phyloP scores from a whole-genome alignment of 2,329 filamentous ascomycete genomes.

The Xylaria sp. region DNA sequence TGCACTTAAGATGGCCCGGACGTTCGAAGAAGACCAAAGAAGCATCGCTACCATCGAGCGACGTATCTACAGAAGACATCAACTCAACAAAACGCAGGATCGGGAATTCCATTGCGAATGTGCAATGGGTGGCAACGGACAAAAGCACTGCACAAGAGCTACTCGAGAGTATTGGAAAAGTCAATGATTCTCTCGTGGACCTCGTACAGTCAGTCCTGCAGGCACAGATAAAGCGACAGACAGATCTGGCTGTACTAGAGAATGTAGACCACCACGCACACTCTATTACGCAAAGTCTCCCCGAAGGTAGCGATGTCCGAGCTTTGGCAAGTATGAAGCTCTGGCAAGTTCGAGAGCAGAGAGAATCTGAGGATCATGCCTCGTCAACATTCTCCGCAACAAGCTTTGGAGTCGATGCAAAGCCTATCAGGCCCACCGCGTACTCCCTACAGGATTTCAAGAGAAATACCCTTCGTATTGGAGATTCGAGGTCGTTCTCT shows the following conservation, averaged over 20 bases:
- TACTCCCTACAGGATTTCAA: constrained; percentile 10
- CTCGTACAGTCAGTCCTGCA: neutral
- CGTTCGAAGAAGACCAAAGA: neutral
- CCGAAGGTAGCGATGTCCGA: constrained; percentile 1
- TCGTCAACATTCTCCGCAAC: neutral
- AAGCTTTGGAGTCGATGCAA: neutral
- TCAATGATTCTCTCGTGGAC: constrained; percentile 4
- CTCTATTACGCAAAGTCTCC: neutral
- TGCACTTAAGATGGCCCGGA: neutral
- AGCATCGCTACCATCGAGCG: neutral
- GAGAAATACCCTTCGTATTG: neutral
- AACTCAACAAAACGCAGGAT: neutral
- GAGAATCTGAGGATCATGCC: constrained; percentile 3
- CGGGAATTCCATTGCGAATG: neutral
- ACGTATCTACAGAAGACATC: constrained; percentile 1
- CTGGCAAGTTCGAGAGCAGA: constrained; percentile 4
- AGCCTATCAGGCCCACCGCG: neutral
- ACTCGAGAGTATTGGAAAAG: constrained; percentile 5
- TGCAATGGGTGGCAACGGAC: neutral
- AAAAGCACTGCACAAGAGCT: neutral
- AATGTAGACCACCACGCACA: neutral
- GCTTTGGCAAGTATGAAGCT: constrained; percentile 1
- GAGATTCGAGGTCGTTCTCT: constrained; percentile 4
- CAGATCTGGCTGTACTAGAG: constrained; percentile 4
- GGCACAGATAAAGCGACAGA: neutral